These are phyloP conservation scores for Botrytis elliptica DNA, from an alignment of 2,329 filamentous ascomycete genomes.

Conservation along the genomic window DNA sequence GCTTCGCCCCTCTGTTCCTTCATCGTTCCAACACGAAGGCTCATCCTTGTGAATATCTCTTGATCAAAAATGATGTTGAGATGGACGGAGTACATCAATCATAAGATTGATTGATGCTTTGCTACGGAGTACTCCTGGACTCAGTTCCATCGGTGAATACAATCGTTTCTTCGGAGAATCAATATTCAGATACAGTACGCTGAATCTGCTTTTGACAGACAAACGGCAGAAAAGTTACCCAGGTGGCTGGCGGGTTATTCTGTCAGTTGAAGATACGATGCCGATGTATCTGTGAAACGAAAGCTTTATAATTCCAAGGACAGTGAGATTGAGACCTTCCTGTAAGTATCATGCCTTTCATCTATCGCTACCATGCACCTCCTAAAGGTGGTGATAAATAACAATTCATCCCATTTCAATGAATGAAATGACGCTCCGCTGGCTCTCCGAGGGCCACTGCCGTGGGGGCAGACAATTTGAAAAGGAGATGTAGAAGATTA, in stretches of 20 bases:
- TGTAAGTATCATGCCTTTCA: not conserved
- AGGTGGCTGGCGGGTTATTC: not conserved
- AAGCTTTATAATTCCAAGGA: not conserved
- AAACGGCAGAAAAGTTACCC: not conserved
- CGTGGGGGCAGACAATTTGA: not conserved
- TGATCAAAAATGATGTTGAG: not conserved
- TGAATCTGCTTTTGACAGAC: not conserved
- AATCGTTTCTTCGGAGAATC: not conserved
- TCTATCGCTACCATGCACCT: too few relatives aligned
- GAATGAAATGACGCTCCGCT: not conserved
- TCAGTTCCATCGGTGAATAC: not conserved
- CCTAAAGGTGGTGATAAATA: not conserved
- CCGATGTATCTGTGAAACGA: not conserved
- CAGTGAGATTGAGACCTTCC: not conserved
- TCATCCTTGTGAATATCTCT: constrained; percentile 3
- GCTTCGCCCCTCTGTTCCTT: not conserved
- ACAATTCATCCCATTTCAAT: not conserved
- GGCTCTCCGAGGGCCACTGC: constrained; percentile 1
- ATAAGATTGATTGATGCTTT: not conserved
- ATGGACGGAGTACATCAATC: not conserved
- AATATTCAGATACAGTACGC: not conserved
- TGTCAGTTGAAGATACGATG: not conserved
- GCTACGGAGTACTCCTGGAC: not conserved
- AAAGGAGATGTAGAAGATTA: not conserved
- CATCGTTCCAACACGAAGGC: not conserved